phyloP scores from a whole-genome alignment of 192 early-diverging fungal species.

The Coemansia guatemalensis region DNA sequence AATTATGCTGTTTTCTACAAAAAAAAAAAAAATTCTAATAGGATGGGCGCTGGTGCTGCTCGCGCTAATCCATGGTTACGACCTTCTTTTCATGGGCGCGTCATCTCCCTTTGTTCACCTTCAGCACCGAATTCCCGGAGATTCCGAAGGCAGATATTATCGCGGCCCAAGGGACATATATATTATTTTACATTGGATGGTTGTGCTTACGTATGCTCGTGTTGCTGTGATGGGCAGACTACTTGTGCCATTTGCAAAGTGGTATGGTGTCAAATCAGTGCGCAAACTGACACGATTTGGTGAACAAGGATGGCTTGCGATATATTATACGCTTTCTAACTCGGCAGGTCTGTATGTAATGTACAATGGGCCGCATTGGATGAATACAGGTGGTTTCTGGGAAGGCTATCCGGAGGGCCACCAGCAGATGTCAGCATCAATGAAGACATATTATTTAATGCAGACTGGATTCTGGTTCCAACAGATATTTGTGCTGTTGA shows the following conservation, averaged over 20 bases:
- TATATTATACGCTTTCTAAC: conserved; percentile 67
- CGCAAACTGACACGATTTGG: conserved; percentile 59
- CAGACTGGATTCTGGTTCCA: conserved; percentile 81
- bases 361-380: conserved; percentile 69
- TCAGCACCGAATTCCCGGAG: conserved; percentile 36
- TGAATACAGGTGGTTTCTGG: conserved; percentile 69
- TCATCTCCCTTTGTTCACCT: conserved; percentile 36
- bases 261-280: conserved; percentile 31
- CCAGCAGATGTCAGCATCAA: conserved; percentile 47
- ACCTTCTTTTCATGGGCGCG: conserved; percentile 14
- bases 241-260: conserved; percentile 38
- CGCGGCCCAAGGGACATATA: conserved; percentile 44
- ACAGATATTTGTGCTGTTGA: conserved; percentile 71
- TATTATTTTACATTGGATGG: conserved; percentile 62
- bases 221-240: conserved; percentile 43
- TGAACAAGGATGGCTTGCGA: conserved; percentile 70
- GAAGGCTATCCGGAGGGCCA: conserved; percentile 68
- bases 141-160: conserved; percentile 39
- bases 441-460: conserved; percentile 74
- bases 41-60: conserved; percentile 30
- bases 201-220: conserved; percentile 69
- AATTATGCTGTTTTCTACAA: too few species aligned
- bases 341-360: conserved; percentile 67
- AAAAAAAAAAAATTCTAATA: background rate
- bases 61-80: conserved; percentile 33